Base-by-base conservation (phyloP, 345 rosid genomes). In the Aquilaria sinensis region DNA sequence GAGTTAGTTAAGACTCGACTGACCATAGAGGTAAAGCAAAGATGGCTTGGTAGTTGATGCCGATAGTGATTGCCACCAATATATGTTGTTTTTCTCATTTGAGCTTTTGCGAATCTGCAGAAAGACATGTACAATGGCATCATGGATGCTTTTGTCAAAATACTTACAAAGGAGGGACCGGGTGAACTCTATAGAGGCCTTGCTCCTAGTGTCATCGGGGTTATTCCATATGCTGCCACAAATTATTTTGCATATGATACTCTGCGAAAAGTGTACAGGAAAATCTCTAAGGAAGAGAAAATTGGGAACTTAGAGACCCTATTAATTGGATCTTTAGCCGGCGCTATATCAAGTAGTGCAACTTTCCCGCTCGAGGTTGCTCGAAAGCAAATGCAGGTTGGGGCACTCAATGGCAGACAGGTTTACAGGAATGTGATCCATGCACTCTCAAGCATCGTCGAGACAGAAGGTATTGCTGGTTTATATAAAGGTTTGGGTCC, bases 351-450 rank as follows among this genome's bases (percentile, higher is more conserved):
- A 5, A 90, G 99, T 72, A 85, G 74, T 13, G 99, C 96, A 5
- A 90, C 97, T 33, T 94, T 90, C 83, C 97, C 99, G 0, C 89
- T 94, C 8, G 99, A 94, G 71, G 99, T 90, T 32, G 97, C 96
- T 33, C 87, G 99, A 31, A 94, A 94, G 81, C 99, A 88, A 62
- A 94, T 94, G 96, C 99, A 90, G 71, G 99, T 90, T 0, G 97
- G 99, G 59, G 96, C 99, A 1, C 73, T 94, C 53, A 79, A 85
- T 12, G 97, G 99, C 59, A 81, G 98, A 67, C 84, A 81, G 68
- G 92, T 92, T 29, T 94, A 94, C 86, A 90, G 66, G 77, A 81
- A 88, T 66, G 84, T 90, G 79, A 54, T 94, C 63, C 89, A 94
- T 47, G 99, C 97, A 45, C 85, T 94, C 3, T 79, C 86, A 11